Conservation (phyloP, 208 protist species). For the Acanthamoeba healyi region DNA sequence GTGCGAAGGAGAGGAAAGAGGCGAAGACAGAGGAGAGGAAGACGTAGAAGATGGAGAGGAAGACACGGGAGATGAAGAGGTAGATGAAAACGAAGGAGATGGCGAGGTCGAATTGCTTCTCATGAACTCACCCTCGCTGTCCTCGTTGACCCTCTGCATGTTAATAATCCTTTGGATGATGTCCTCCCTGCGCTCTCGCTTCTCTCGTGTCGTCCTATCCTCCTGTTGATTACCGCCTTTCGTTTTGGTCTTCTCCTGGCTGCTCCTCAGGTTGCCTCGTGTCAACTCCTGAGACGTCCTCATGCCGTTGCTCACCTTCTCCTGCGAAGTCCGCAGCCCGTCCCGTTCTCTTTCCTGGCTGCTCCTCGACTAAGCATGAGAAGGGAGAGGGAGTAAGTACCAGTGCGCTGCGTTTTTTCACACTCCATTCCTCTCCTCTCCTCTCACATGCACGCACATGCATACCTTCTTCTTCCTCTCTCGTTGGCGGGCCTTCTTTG, state of each 20-base stretch:
- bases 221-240: background rate
- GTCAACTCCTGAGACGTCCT: background rate
- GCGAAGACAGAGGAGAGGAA: background rate
- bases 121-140: background rate
- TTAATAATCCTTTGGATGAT: conserved; percentile 21
- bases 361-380: background rate
- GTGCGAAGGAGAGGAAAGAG: conserved; percentile 5
- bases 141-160: conserved; percentile 7
- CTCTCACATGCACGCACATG: background rate
- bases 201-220: background rate
- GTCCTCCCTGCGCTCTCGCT: background rate
- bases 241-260: background rate
- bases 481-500: background rate
- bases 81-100: background rate
- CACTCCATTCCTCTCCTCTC: no score
- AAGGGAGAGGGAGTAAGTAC: background rate
- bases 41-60: background rate
- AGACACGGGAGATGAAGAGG: background rate
- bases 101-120: conserved; percentile 5
- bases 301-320: background rate
- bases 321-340: background rate
- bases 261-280: background rate
- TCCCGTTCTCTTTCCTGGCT: conserved; percentile 11
- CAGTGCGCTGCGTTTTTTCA: no score
- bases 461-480: conserved; percentile 25